Evolutionary conservation across 306 rosid species (phyloP).

Genomic region (Argentina anserina): DNA sequence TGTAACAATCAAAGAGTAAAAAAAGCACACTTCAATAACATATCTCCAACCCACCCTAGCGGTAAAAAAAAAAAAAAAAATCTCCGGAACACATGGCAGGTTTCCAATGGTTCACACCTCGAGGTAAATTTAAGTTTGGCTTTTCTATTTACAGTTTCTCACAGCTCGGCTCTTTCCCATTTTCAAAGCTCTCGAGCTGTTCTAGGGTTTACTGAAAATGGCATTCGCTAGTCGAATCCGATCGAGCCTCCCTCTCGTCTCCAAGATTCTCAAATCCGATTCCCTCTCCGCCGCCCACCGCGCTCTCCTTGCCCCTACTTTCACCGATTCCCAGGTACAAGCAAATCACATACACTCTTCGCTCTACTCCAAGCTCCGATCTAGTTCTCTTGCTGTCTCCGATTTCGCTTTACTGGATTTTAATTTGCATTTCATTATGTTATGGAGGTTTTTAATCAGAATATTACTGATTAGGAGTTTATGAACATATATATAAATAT

Average conservation of each 20-base stretch:
- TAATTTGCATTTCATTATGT: not conserved
- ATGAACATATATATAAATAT: not conserved
- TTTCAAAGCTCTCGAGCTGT: not conserved
- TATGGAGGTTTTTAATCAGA: not conserved
- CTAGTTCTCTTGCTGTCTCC: not conserved
- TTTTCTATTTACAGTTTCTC: no score
- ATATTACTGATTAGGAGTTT: not conserved
- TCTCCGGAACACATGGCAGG: not conserved
- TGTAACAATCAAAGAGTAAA: no score
- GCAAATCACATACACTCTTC: not conserved
- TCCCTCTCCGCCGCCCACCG: slow-evolving; percentile 32
- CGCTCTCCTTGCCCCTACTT: slow-evolving; percentile 34
- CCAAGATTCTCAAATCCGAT: slow-evolving; percentile 39
- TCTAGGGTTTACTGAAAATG: slow-evolving; percentile 59
- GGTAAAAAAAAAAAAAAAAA: no score
- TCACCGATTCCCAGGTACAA: slow-evolving; percentile 39
- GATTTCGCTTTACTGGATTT: not conserved
- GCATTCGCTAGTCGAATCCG: slow-evolving; percentile 56
- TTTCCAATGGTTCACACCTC: not conserved
- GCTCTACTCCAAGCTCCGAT: not conserved
- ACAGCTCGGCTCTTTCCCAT: not conserved
- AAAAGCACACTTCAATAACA: no score
- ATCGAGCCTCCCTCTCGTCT: slow-evolving; percentile 52
- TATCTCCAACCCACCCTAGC: no score
- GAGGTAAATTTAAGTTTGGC: no score